These are phyloP conservation scores for Rusavskia elegans DNA, from an alignment of 495 filamentous ascomycete genomes.

Conservation along the genomic window DNA sequence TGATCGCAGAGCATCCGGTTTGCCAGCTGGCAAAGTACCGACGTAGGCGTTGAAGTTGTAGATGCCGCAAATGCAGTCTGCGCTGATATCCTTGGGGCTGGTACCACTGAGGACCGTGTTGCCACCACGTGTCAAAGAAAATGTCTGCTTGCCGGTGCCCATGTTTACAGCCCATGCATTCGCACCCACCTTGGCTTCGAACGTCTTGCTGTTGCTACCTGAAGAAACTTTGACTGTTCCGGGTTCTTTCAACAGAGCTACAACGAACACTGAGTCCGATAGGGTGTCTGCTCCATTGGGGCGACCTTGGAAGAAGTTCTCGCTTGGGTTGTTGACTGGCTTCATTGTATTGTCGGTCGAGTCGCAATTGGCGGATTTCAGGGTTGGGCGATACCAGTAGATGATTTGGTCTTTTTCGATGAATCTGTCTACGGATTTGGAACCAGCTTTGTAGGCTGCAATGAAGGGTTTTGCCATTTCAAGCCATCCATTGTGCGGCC, in stretches of 20 bases:
- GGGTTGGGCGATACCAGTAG: constrained; percentile 47
- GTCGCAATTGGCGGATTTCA: constrained; percentile 18
- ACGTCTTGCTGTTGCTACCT: constrained; percentile 27
- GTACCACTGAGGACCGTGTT: constrained; percentile 33
- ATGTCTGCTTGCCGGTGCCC: constrained; percentile 37
- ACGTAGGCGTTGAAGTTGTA: constrained; percentile 50
- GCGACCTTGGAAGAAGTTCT: constrained; percentile 39
- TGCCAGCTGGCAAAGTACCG: constrained; percentile 7
- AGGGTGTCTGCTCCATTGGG: constrained; percentile 38
- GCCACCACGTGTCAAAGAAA: constrained; percentile 29
- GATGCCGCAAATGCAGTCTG: constrained; percentile 38
- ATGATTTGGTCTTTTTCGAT: constrained; percentile 34
- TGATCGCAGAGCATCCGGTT: constrained; percentile 3
- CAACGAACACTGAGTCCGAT: constrained; percentile 40
- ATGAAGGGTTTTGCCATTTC: constrained; percentile 48
- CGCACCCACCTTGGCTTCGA: constrained; percentile 35
- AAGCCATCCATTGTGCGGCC: constrained; percentile 38
- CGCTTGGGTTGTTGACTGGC: constrained; percentile 27
- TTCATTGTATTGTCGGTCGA: constrained; percentile 37
- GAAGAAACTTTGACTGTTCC: constrained; percentile 32
- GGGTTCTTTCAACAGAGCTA: constrained; percentile 32
- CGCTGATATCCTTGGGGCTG: constrained; percentile 34
- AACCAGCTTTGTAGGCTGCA: constrained; percentile 35
- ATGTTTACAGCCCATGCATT: constrained; percentile 33
- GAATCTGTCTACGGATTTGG: constrained; percentile 15